A percentile compares a stretch with the other conserved stretches of the same genome.
phyloP scores from a whole-genome alignment of 2,329 filamentous ascomycete genomes.

The Diaporthe capsici region DNA sequence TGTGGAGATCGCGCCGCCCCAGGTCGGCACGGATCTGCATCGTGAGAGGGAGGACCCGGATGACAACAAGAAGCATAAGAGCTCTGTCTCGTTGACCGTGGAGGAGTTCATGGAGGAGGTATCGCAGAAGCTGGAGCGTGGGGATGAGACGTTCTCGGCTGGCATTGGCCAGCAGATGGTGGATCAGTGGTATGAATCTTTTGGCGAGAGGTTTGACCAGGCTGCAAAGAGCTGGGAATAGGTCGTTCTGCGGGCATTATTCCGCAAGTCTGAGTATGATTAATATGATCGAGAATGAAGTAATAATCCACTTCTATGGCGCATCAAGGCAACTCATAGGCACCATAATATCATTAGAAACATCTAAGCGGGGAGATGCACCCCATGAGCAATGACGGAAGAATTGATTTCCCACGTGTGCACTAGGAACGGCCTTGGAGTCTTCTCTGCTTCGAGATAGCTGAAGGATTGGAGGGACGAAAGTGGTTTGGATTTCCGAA shows the following conservation, averaged over 20 bases:
- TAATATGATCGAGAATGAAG: too few species aligned
- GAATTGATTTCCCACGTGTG: too few species aligned
- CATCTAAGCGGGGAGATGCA: too few species aligned
- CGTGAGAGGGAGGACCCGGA: constrained; percentile 68
- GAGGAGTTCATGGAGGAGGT: constrained; percentile 69
- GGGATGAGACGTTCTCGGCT: constrained; percentile 63
- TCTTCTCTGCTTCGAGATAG: too few species aligned
- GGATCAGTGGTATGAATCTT: constrained; percentile 39
- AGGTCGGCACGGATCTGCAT: constrained; percentile 68
- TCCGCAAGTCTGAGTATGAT: too few species aligned
- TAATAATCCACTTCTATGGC: too few species aligned
- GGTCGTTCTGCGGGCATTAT: neutral
- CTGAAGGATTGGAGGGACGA: too few species aligned
- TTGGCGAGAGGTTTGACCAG: constrained; percentile 38
- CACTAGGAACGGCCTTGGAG: too few species aligned
- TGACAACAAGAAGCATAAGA: constrained; percentile 72
- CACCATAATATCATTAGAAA: too few species aligned
- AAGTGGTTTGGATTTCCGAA: too few species aligned
- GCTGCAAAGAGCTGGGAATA: constrained; percentile 40
- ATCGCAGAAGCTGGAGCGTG: constrained; percentile 58
- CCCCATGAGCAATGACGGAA: too few species aligned
- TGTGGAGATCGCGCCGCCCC: constrained; percentile 69
- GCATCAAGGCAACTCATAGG: too few species aligned
- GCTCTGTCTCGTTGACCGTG: constrained; percentile 59
- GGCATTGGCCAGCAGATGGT: constrained; percentile 49